Percentiles rank a stretch among this genome's conserved stretches.
Evolutionary conservation across 768 basidiomycete genomes (phyloP).

Genomic region (Lactarius sanguifluus): DNA sequence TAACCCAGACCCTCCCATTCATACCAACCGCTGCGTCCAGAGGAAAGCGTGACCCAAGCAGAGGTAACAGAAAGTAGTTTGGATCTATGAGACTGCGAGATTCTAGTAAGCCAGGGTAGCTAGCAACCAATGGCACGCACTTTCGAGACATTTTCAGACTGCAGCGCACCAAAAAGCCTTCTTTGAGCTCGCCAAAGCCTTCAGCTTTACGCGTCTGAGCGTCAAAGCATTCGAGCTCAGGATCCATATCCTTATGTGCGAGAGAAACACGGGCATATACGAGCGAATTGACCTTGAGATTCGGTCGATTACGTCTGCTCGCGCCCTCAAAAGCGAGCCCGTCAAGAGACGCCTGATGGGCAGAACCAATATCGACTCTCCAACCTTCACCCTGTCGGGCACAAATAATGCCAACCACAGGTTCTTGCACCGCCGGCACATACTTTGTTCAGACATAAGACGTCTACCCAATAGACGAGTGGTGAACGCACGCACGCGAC

Average conservation of each 20-base stretch:
- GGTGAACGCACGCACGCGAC: slow-evolving; percentile 61
- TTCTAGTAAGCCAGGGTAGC: slow-evolving; percentile 8
- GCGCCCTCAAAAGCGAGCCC: slow-evolving; percentile 95
- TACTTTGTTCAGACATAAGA: slow-evolving; percentile 54
- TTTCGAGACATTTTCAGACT: slow-evolving; percentile 83
- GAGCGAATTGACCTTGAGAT: slow-evolving; percentile 91
- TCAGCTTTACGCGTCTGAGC: slow-evolving; percentile 89
- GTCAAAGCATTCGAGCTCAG: slow-evolving; percentile 95
- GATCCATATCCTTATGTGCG: slow-evolving; percentile 97
- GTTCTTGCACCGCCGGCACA: slow-evolving; percentile 85
- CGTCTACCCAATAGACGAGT: not conserved
- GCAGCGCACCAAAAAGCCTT: slow-evolving; percentile 78
- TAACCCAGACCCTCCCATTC: slow-evolving; percentile 93
- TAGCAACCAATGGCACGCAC: slow-evolving; percentile 48
- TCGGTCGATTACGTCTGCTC: slow-evolving; percentile 91
- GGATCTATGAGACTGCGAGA: slow-evolving; percentile 68
- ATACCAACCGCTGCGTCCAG: slow-evolving; percentile 86
- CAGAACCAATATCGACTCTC: slow-evolving; percentile 90
- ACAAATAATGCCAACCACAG: slow-evolving; percentile 80
- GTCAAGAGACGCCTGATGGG: slow-evolving; percentile 83
- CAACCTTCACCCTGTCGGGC: slow-evolving; percentile 86
- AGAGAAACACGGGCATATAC: slow-evolving; percentile 92
- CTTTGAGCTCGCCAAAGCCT: slow-evolving; percentile 91
- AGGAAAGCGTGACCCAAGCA: slow-evolving; percentile 79
- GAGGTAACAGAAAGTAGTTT: slow-evolving; percentile 76